Percentiles rank a stretch among this genome's conserved stretches.
phyloP scores from a whole-genome alignment of 306 rosid species.

The Abrus precatorius region DNA sequence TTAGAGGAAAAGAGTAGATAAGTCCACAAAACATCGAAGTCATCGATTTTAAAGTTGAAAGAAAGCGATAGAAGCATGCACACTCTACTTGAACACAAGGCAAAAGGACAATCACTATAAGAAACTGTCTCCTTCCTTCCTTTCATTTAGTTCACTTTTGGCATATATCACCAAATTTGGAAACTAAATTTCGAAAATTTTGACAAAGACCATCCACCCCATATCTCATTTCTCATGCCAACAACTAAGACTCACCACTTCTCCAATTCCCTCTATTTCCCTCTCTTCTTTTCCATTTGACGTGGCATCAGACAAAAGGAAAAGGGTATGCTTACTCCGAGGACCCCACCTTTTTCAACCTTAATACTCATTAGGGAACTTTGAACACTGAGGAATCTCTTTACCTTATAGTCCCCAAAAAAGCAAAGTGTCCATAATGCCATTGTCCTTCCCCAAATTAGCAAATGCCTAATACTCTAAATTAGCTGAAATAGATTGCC shows the following conservation, averaged over 20 bases:
- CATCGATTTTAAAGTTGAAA: slow-evolving; percentile 47
- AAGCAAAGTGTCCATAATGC: slow-evolving; percentile 31
- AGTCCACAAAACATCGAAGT: slow-evolving; percentile 45
- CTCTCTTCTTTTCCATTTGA: too few species aligned
- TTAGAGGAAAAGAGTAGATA: slow-evolving; percentile 30
- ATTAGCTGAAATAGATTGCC: slow-evolving; percentile 29
- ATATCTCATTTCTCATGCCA: not conserved
- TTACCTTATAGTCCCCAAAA: slow-evolving; percentile 50
- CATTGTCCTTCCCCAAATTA: slow-evolving; percentile 38
- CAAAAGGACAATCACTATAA: slow-evolving; percentile 48
- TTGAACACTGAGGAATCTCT: slow-evolving; percentile 23
- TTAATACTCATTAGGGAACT: slow-evolving; percentile 30
- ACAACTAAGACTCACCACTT: slow-evolving; percentile 3
- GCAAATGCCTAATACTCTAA: slow-evolving; percentile 36
- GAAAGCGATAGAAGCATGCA: slow-evolving; percentile 48
- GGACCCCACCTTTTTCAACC: slow-evolving; percentile 38
- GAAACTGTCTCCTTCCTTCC: slow-evolving; percentile 35
- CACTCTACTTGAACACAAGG: slow-evolving; percentile 27
- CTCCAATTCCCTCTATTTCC: too few species aligned
- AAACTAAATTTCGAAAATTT: slow-evolving; percentile 38
- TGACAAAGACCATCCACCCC: slow-evolving; percentile 19
- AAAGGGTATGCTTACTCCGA: not conserved
- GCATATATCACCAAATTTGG: slow-evolving; percentile 43
- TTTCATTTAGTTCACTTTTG: slow-evolving; percentile 40
- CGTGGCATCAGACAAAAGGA: too few species aligned